Base-by-base conservation (phyloP, 306 rosid species). In the Cicer pinnatifidum region DNA sequence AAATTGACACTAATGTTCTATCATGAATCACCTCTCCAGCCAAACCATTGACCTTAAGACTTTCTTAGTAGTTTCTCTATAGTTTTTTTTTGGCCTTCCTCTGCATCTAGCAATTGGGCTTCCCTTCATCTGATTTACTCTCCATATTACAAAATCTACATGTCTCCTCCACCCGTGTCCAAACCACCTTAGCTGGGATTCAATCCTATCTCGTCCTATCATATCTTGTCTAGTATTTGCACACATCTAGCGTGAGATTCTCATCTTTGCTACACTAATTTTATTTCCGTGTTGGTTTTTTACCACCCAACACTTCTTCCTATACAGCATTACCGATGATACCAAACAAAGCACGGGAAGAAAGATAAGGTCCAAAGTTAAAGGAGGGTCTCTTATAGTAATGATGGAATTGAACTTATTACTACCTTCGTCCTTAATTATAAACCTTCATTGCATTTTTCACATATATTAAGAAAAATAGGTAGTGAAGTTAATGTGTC, bases 381-480 rank as follows among this genome's bases (percentile, higher is more conserved):
- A 69, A 57, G 52, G 69, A 68, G 56, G 46, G 41, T 72, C 41
- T 51, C 44, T 37, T 69, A 63, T 47, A 9, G 15, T n/a, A 65
- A 68, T 47, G 56, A 76, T 56, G 60, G 61, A 81, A 54, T 20
- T 73, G 33, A 37, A 69, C 51, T 23, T 54, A 80, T 62, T 28
- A 35, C 28, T 23, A 23, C 33, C 33, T 23, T 3, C 0, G 33
- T 23, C 33, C 33, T 0, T 23, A 23, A 23, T 23, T 23, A 23
- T 23, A 23, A 23, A 2, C 33, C 33, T 4, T 4, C 35, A 28
- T 28, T 28, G 35, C 35, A 28, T 28, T 28, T 28, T 28, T 28
- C 35, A 28, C 35, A 28, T 28, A 28, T 28, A 28, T 28, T 28
- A 28, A 28, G 35, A 28, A 28, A 28, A 28, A 28, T 28, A 28